Conservation (phyloP, 768 basidiomycete species). For the Auriscalpium orientale region DNA sequence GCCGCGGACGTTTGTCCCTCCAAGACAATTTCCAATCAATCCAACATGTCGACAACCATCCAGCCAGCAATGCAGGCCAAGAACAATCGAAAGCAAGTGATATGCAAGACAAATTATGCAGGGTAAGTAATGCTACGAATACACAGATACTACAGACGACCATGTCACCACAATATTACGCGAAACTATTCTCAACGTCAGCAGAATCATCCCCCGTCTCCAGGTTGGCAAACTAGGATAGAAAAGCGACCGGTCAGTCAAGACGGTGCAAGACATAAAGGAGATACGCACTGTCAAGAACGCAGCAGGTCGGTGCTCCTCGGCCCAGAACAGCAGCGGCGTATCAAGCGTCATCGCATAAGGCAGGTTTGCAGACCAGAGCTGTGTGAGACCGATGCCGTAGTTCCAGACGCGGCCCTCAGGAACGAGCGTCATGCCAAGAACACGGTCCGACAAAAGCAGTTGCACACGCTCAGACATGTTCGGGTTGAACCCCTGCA, state of each 20-base stretch:
- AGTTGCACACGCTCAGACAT: conserved; percentile 97
- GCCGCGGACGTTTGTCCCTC: no score
- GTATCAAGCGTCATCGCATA: conserved; percentile 86
- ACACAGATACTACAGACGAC: neutral
- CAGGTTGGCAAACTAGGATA: conserved; percentile 72
- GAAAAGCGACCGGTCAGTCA: neutral
- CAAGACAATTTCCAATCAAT: no score
- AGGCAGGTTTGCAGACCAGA: conserved; percentile 77
- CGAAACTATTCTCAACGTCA: conserved; percentile 93
- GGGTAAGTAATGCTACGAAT: neutral
- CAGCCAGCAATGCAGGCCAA: no score
- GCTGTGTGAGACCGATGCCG: conserved; percentile 85
- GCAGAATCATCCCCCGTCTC: conserved; percentile 90
- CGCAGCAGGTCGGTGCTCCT: conserved; percentile 88
- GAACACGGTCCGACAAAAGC: conserved; percentile 87
- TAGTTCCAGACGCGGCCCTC: conserved; percentile 98
- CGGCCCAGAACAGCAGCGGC: conserved; percentile 94
- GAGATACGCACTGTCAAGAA: conserved; percentile 72
- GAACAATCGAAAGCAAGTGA: no score
- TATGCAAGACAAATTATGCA: neutral
- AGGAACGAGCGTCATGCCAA: conserved; percentile 92
- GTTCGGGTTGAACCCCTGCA: conserved; percentile 89
- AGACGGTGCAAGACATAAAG: neutral
- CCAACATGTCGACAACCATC: no score
- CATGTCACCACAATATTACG: conserved; percentile 36